Evolutionary conservation across 805 yeast species (phyloP).

Genomic region (Cyberlindnera sargentensis): DNA sequence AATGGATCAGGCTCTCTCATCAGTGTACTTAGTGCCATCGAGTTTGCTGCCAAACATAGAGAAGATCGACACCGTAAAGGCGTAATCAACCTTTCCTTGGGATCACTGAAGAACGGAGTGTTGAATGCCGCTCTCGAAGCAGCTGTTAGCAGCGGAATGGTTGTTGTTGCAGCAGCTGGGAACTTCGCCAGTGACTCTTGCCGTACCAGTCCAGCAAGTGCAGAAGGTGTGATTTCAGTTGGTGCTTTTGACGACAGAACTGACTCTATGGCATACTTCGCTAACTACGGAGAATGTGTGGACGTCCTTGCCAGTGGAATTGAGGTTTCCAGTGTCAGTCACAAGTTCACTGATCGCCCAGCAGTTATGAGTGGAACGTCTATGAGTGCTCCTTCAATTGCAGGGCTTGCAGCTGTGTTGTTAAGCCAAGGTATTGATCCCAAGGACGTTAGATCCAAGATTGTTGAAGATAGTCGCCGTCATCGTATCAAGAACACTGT

Average conservation of each 20-base stretch:
- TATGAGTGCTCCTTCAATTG: constrained; percentile 72
- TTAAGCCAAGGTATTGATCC: constrained; percentile 44
- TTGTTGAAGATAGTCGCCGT: constrained; percentile 36
- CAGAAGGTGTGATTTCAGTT: constrained; percentile 64
- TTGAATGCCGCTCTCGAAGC: constrained; percentile 73
- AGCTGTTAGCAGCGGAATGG: constrained; percentile 64
- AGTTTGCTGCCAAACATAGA: constrained; percentile 59
- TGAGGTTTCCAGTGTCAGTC: constrained; percentile 49
- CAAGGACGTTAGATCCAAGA: constrained; percentile 31
- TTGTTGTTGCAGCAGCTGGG: constrained; percentile 82
- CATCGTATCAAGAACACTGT: constrained; percentile 36
- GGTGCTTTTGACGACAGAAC: constrained; percentile 80
- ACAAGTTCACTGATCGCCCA: constrained; percentile 16
- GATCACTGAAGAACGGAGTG: constrained; percentile 60
- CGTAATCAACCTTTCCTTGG: constrained; percentile 76
- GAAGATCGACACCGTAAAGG: constrained; percentile 33
- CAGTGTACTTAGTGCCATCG: constrained; percentile 58
- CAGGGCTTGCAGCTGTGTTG: constrained; percentile 55
- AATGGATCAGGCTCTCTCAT: constrained; percentile 67
- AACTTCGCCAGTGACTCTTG: constrained; percentile 77
- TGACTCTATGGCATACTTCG: constrained; percentile 66
- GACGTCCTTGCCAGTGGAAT: constrained; percentile 83
- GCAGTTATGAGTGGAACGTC: constrained; percentile 62
- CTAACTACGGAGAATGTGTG: constrained; percentile 94
- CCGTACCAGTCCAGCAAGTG: constrained; percentile 78